Conservation (phyloP, 164 flowering plant species). For the Saururus chinensis region DNA sequence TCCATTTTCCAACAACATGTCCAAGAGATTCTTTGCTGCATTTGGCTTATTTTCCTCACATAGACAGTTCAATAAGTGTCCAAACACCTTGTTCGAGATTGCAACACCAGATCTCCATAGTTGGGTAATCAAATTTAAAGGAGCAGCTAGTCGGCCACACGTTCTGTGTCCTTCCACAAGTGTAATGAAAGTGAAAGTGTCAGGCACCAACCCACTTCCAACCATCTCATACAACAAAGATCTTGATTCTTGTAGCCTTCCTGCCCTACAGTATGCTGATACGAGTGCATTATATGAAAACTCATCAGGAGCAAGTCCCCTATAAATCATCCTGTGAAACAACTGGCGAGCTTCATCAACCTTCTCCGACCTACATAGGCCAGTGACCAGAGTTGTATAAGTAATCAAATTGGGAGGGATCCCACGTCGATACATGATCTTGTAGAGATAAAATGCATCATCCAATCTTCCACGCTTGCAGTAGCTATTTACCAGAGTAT, state of each 20-base stretch:
- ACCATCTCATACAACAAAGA: conserved; percentile 56
- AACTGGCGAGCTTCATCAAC: conserved; percentile 68
- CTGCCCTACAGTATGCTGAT: conserved; percentile 65
- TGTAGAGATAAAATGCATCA: conserved; percentile 70
- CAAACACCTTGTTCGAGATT: conserved; percentile 33
- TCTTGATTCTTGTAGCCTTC: conserved; percentile 53
- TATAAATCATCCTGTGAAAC: conserved; percentile 52
- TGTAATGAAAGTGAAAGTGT: conserved; percentile 44
- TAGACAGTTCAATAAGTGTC: conserved; percentile 33
- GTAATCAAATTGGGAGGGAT: conserved; percentile 70
- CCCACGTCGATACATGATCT: conserved; percentile 67
- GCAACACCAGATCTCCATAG: conserved; percentile 38
- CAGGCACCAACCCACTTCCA: conserved; percentile 40
- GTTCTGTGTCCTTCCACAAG: conserved; percentile 60
- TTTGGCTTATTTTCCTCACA: conserved; percentile 54
- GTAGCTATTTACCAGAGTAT: conserved; percentile 62
- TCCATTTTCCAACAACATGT: conserved; percentile 33
- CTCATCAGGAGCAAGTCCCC: conserved; percentile 61
- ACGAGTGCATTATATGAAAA: conserved; percentile 65
- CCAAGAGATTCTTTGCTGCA: conserved; percentile 63
- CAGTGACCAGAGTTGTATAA: conserved; percentile 65
- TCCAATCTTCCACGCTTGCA: conserved; percentile 57
- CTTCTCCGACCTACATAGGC: conserved; percentile 53
- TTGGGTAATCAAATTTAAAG: conserved; percentile 65
- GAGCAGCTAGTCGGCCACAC: conserved; percentile 41